These are phyloP conservation scores for Ambrosia trifida DNA, from an alignment of 129 eudicot species.

Conservation along the genomic window DNA sequence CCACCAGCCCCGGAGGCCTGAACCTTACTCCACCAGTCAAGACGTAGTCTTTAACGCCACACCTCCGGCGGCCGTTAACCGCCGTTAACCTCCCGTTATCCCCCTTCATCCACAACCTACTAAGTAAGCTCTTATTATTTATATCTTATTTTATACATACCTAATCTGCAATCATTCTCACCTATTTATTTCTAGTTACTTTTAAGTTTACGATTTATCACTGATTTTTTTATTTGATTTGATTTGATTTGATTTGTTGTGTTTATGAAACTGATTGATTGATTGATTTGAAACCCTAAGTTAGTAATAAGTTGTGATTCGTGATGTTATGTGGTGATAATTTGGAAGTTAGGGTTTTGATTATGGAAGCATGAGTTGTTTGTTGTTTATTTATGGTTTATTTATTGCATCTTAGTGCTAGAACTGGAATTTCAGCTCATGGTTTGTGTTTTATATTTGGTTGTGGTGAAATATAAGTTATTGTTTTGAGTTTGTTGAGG, in stretches of 20 bases:
- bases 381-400: background rate
- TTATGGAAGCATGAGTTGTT: slow-evolving; percentile 5
- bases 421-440: background rate
- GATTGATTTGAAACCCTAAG: slow-evolving; percentile 28
- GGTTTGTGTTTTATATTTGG: too few relatives aligned
- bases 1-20: slow-evolving; percentile 19
- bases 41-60: slow-evolving; percentile 30
- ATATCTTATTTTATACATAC: slow-evolving; percentile 1
- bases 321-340: background rate
- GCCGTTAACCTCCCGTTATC: slow-evolving; percentile 24
- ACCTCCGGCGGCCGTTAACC: slow-evolving; percentile 31
- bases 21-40: slow-evolving; percentile 29
- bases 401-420: background rate
- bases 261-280: background rate
- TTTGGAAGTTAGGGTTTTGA: background rate
- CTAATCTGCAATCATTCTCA: slow-evolving; percentile 12
- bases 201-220: slow-evolving; percentile 9
- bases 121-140: slow-evolving; percentile 8
- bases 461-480: too few relatives aligned
- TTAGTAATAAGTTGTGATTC: slow-evolving; percentile 4
- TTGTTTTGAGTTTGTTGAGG: too few relatives aligned
- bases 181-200: slow-evolving; percentile 19
- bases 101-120: slow-evolving; percentile 11
- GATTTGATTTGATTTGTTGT: slow-evolving; percentile 4
- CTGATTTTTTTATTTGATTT: background rate